These are phyloP conservation scores for Petrea volubilis DNA, from an alignment of 257 asterid species.

Conservation along the genomic window DNA sequence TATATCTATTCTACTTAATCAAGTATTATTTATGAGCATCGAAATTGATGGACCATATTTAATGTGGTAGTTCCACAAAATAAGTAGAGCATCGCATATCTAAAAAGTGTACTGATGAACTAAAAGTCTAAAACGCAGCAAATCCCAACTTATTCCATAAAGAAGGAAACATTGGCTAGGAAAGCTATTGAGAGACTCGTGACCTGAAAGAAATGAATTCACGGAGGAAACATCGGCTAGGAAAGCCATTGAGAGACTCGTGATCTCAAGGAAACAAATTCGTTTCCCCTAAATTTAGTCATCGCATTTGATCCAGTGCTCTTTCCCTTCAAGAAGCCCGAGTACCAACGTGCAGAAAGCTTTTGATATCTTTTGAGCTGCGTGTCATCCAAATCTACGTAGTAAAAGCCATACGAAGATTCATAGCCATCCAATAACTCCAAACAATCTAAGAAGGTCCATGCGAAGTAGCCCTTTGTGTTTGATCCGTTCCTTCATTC, in stretches of 20 bases:
- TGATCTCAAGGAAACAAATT: neutral
- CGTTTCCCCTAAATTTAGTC: neutral
- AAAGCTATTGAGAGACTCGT: too few relatives aligned
- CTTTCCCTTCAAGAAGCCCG: conserved; percentile 33
- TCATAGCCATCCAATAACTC: conserved; percentile 37
- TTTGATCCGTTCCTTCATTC: conserved; percentile 42
- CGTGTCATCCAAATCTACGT: conserved; percentile 32
- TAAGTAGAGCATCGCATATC: too few relatives aligned
- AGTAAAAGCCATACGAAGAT: conserved; percentile 31
- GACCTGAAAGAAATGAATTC: too few relatives aligned
- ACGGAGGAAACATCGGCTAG: too few relatives aligned
- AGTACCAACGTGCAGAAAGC: conserved; percentile 30
- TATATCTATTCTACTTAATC: neutral
- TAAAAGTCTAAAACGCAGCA: neutral
- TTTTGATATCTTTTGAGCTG: conserved; percentile 33
- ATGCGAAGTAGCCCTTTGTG: conserved; percentile 38
- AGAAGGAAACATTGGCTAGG: too few relatives aligned
- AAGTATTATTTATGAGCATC: too few relatives aligned
- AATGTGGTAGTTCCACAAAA: too few relatives aligned
- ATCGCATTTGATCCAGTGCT: neutral
- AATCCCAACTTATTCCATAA: neutral
- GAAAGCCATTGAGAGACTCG: neutral
- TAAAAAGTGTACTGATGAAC: too few relatives aligned
- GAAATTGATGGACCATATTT: too few relatives aligned
- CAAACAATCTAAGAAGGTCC: conserved; percentile 47